Percentiles rank a stretch among this genome's conserved stretches.
Conservation (phyloP, 352 stramenopile species). For the Phytophthora boehmeriae region DNA sequence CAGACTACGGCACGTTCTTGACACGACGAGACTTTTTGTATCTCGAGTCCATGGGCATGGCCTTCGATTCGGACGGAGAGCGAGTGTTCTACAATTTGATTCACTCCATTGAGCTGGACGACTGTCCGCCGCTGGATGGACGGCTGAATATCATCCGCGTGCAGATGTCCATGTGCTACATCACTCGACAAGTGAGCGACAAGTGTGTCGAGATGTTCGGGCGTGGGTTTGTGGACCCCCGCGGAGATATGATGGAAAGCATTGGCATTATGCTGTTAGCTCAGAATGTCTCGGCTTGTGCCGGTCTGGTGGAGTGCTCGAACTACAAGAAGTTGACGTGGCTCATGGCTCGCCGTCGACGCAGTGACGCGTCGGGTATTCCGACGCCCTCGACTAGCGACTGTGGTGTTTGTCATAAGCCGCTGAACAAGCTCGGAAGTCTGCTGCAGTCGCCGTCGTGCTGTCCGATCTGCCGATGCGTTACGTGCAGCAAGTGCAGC, state of each 20-base stretch:
- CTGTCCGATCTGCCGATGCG: slow-evolving; percentile 39
- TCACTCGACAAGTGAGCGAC: slow-evolving; percentile 36
- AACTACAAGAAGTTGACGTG: slow-evolving; percentile 69
- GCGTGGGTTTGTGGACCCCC: slow-evolving; percentile 49
- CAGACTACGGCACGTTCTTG: slow-evolving; percentile 32
- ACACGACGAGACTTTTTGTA: slow-evolving; percentile 43
- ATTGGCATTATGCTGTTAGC: slow-evolving; percentile 41
- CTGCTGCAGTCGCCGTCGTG: slow-evolving; percentile 24
- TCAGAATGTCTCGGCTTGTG: slow-evolving; percentile 30
- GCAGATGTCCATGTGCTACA: slow-evolving; percentile 54
- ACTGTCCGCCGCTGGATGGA: slow-evolving; percentile 14
- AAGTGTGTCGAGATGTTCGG: slow-evolving; percentile 52
- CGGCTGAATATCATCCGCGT: slow-evolving; percentile 40
- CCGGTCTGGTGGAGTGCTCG: slow-evolving; percentile 43
- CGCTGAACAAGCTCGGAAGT: slow-evolving; percentile 28
- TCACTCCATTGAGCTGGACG: slow-evolving; percentile 42
- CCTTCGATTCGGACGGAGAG: slow-evolving; percentile 39
- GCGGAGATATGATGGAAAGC: slow-evolving; percentile 44
- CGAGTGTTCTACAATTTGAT: slow-evolving; percentile 48
- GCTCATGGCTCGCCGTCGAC: slow-evolving; percentile 38
- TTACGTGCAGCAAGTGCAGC: slow-evolving; percentile 53
- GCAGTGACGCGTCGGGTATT: slow-evolving; percentile 23
- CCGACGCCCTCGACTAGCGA: slow-evolving; percentile 1
- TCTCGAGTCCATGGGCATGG: slow-evolving; percentile 45
- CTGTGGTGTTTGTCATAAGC: slow-evolving; percentile 41